Evolutionary conservation across 2,329 filamentous ascomycete genomes (phyloP).

Genomic region (Pyricularia pennisetigena): DNA sequence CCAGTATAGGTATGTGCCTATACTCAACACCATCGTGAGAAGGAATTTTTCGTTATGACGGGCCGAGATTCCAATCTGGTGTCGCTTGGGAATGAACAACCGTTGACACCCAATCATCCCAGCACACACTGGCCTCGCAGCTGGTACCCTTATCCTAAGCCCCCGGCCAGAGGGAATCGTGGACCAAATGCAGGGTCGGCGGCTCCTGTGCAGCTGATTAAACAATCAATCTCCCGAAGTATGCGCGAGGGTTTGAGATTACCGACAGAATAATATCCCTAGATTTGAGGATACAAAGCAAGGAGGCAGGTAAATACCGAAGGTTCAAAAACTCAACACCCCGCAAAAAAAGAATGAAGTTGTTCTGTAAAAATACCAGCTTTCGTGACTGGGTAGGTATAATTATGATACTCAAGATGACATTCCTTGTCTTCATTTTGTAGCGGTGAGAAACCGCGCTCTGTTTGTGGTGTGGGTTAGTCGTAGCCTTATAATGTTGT

Average conservation of each 20-base stretch:
- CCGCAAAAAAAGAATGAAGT: no score
- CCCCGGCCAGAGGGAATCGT: no score
- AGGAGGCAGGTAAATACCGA: no score
- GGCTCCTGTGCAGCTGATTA: not conserved
- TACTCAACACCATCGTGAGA: not conserved
- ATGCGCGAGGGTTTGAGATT: not conserved
- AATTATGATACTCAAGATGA: no score
- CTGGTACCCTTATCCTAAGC: not conserved
- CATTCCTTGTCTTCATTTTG: no score
- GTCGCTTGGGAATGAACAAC: not conserved
- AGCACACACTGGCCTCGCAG: not conserved
- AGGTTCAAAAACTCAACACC: no score
- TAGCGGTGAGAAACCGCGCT: no score
- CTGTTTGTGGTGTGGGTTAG: no score
- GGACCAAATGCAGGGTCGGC: no score
- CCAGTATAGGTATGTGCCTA: not conserved
- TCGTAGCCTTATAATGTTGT: not conserved
- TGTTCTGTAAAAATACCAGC: no score
- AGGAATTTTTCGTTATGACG: not conserved
- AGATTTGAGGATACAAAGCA: not conserved
- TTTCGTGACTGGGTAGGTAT: no score
- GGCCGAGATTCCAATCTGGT: not conserved
- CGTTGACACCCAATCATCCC: not conserved
- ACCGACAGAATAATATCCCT: not conserved
- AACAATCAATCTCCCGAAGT: not conserved